A percentile compares a stretch with the other conserved stretches of the same genome.
These are phyloP conservation scores for Smallanthus sonchifolius DNA, from an alignment of 129 eudicot species.

Conservation along the genomic window DNA sequence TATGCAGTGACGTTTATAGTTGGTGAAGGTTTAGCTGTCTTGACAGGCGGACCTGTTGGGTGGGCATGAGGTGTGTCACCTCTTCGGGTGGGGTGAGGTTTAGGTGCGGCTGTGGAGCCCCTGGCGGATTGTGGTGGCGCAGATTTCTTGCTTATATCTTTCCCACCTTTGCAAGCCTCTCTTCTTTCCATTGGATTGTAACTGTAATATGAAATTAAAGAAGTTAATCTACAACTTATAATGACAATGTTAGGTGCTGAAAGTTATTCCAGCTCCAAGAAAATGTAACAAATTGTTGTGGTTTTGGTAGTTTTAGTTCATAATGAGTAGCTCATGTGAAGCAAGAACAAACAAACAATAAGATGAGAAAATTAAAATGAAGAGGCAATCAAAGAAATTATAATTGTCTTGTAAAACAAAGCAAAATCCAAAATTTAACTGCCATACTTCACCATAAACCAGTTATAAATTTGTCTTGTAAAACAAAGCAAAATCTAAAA, in stretches of 20 bases:
- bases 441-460: too few relatives aligned
- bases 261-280: not conserved
- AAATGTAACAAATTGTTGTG: not conserved
- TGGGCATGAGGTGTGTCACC: slow-evolving; percentile 45
- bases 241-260: not conserved
- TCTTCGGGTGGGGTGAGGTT: slow-evolving; percentile 50
- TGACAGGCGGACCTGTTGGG: slow-evolving; percentile 53
- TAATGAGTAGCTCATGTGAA: not conserved
- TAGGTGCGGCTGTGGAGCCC: slow-evolving; percentile 45
- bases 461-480: too few relatives aligned
- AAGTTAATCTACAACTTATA: not conserved
- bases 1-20: slow-evolving; percentile 44
- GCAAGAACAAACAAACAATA: not conserved
- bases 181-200: slow-evolving; percentile 90
- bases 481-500: not conserved
- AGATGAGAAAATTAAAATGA: not conserved
- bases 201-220: slow-evolving; percentile 29
- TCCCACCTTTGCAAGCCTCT: slow-evolving; percentile 81
- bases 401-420: too few relatives aligned
- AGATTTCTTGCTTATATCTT: slow-evolving; percentile 58
- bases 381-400: not conserved
- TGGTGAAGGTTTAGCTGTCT: slow-evolving; percentile 52
- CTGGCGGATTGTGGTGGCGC: slow-evolving; percentile 56
- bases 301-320: too few relatives aligned
- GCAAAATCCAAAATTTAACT: too few relatives aligned